These are phyloP conservation scores for Ascochyta rabiei DNA, from an alignment of 2,329 filamentous ascomycete species.

Conservation along the genomic window DNA sequence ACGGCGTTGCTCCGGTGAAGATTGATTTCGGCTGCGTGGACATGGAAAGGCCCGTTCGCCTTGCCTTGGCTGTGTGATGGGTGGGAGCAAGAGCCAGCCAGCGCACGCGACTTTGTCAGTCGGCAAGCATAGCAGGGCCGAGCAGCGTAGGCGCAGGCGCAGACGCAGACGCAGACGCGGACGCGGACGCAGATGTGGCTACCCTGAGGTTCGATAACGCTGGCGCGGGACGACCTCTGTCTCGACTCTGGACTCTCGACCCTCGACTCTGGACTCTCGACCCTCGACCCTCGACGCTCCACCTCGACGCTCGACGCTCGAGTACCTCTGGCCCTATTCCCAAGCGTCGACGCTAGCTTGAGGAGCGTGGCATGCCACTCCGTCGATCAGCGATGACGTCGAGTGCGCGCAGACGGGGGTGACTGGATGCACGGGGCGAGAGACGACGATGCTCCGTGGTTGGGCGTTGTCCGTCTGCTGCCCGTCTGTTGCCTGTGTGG, in stretches of 20 bases:
- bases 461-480: neutral
- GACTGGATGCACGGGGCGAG: neutral
- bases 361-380: slow-evolving; percentile 7
- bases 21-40: slow-evolving; percentile 34
- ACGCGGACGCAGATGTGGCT: slow-evolving; percentile 3
- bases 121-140: slow-evolving; percentile 16
- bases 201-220: slow-evolving; percentile 5
- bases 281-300: too few species aligned
- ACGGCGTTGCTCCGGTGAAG: slow-evolving; percentile 40
- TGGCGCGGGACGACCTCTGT: slow-evolving; percentile 4
- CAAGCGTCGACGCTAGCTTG: slow-evolving; percentile 10
- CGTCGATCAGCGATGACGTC: slow-evolving; percentile 5
- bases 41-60: slow-evolving; percentile 11
- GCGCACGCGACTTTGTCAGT: slow-evolving; percentile 20
- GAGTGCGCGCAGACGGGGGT: neutral
- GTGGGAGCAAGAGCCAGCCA: slow-evolving; percentile 16
- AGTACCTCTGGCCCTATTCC: neutral
- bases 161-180: too few species aligned
- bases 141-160: neutral
- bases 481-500: too few species aligned
- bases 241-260: neutral
- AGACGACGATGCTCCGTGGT: neutral
- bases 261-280: too few species aligned
- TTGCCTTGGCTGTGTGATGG: neutral
- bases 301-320: neutral